These are phyloP conservation scores for Aaosphaeria pasadenensis DNA, from an alignment of 2,329 filamentous ascomycete species.

Conservation along the genomic window DNA sequence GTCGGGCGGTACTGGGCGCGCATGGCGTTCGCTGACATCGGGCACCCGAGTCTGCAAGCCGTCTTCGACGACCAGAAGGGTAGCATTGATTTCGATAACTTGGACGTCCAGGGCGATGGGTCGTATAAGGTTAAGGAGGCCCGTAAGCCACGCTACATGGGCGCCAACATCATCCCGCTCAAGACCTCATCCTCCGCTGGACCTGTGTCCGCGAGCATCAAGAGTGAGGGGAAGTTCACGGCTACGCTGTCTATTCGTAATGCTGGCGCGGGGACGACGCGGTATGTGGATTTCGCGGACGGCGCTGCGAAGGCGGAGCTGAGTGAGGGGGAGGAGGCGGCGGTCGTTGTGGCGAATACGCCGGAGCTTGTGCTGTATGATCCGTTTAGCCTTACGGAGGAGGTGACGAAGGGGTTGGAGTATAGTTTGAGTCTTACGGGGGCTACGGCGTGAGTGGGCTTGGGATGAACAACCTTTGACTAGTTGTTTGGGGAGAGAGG, in stretches of 20 bases:
- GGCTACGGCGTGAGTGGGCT: slow-evolving; percentile 2
- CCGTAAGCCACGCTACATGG: slow-evolving; percentile 48
- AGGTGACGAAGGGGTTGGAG: slow-evolving; percentile 8
- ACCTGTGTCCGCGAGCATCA: slow-evolving; percentile 5
- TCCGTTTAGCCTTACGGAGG: slow-evolving; percentile 7
- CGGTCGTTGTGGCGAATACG: slow-evolving; percentile 12
- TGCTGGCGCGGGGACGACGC: slow-evolving; percentile 1
- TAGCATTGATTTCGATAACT: neutral
- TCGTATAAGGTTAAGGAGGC: slow-evolving; percentile 42
- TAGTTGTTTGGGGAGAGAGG: neutral
- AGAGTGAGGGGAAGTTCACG: slow-evolving; percentile 3
- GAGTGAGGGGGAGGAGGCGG: slow-evolving; percentile 6
- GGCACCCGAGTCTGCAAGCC: slow-evolving; percentile 41
- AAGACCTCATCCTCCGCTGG: slow-evolving; percentile 29
- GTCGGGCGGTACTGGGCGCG: slow-evolving; percentile 52
- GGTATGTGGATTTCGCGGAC: slow-evolving; percentile 10
- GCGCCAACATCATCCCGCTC: slow-evolving; percentile 49
- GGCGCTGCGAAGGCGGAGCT: slow-evolving; percentile 6
- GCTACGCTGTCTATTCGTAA: slow-evolving; percentile 10
- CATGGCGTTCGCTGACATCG: slow-evolving; percentile 54
- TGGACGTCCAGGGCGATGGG: slow-evolving; percentile 15
- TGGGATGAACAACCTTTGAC: neutral
- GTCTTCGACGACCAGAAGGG: slow-evolving; percentile 36
- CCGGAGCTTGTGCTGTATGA: slow-evolving; percentile 10
- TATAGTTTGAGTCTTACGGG: slow-evolving; percentile 9